phyloP scores from a whole-genome alignment of 2,329 filamentous ascomycete genomes.

The Cryphonectria radicalis region DNA sequence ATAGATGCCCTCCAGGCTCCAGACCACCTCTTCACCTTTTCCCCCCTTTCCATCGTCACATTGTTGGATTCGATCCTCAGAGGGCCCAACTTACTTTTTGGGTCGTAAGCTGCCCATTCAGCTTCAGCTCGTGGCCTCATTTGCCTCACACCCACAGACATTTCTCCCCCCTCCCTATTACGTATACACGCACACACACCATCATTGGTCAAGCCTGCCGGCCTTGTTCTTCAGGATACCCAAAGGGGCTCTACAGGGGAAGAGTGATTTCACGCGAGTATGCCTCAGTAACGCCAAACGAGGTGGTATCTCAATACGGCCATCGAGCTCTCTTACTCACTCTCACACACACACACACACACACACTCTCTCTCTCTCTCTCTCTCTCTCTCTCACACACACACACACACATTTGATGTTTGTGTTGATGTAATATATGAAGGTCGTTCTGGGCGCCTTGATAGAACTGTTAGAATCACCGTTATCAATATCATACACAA shows the following conservation, averaged over 20 bases:
- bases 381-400: too few species aligned
- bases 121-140: background rate
- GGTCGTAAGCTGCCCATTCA: background rate
- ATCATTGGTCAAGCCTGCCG: background rate
- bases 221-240: background rate
- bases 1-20: background rate
- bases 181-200: background rate
- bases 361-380: background rate
- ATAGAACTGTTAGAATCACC: background rate
- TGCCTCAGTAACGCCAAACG: background rate
- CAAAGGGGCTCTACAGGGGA: background rate
- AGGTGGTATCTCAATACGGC: background rate
- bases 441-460: background rate
- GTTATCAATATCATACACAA: background rate
- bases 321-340: too few species aligned
- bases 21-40: background rate
- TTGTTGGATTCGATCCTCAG: background rate
- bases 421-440: background rate
- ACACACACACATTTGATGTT: too few species aligned
- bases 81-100: background rate
- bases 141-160: background rate
- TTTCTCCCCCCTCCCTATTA: background rate
- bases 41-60: background rate
- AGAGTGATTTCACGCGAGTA: background rate
- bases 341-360: too few species aligned